phyloP scores from a whole-genome alignment of 1,284 basidiomycete species.

The Abortiporus biennis region DNA sequence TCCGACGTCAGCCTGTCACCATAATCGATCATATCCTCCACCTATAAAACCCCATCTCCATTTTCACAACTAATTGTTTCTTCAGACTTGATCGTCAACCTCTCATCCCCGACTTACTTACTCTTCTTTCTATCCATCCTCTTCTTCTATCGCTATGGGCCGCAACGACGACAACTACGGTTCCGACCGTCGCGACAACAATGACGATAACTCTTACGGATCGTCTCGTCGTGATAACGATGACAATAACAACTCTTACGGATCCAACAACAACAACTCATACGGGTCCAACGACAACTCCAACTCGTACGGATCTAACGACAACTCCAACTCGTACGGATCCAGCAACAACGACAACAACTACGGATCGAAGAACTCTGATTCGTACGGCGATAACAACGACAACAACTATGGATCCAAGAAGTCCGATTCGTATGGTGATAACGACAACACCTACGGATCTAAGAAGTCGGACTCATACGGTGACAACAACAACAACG shows the following conservation, averaged over 20 bases:
- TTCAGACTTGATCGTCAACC: no score
- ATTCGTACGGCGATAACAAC: conserved; percentile 2
- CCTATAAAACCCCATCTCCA: no score
- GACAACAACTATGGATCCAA: conserved; percentile 3
- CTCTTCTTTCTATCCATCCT: no score
- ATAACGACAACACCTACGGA: conserved; percentile 9
- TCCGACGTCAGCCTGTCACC: no score
- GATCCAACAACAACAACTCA: background rate
- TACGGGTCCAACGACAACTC: conserved; percentile 4
- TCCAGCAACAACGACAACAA: background rate
- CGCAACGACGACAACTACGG: no score
- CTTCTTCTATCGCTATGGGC: no score
- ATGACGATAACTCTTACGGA: conserved; percentile 10
- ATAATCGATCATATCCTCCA: no score
- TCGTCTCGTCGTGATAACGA: conserved; percentile 3
- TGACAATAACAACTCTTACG: background rate
- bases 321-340: background rate
- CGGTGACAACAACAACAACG: conserved; percentile 18
- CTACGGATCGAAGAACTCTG: background rate
- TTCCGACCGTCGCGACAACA: no score
- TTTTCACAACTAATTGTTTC: no score
- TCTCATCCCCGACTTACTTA: no score
- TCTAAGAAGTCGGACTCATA: conserved; percentile 11
- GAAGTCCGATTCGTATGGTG: conserved; percentile 7
- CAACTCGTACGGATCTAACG: conserved; percentile 5